Evolutionary conservation across 2,329 filamentous ascomycete genomes (phyloP), one percentile per base, ranked within the genome.

Genomic region (Aspergillus japonicus): DNA sequence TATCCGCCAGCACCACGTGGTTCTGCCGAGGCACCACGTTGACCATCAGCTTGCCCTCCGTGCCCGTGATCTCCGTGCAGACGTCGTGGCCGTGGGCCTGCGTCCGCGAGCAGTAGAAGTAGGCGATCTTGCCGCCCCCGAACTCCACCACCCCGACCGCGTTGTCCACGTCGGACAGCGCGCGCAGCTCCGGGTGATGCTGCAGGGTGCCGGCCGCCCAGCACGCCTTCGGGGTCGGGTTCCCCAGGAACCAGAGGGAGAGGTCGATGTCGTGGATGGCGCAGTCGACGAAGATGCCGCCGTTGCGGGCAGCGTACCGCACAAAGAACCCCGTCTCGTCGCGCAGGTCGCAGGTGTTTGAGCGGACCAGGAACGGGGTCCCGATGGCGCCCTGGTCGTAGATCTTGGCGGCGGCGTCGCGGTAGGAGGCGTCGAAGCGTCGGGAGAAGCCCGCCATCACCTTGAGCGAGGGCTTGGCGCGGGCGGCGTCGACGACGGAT

Each of bases 211-310:
- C 66, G 1, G 72, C 69, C 0, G 70, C 68, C 57, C 66, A 73
- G 35, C 72, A 64, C 50, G 73, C 66, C 65, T 76, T 71, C 54
- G 73, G 59, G n/a, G 64, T 55, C 2, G 65, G 66, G 39, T 69
- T 63, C 31, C 69, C 67, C 23, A 74, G 62, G 53, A 65, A 72
- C 62, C 57, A 68, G 31, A 67, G 59, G 5, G 82, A 78, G 4
- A 87, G 78, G 62, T 86, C 84, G 62, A 88, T 87, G 65, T 88
- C 86, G 75, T 88, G 85, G 66, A 88, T 84, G 60, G 82, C 82
- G 75, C 83, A 86, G 75, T 88, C 86, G 57, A 88, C 85, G 65
- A 88, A 88, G 69, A 88, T 87, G 51, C 85, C 85, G 31, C 86
- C 86, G 2, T 77, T 81, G 71, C 82, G 84, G 66, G 84, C 78